These are phyloP conservation scores for Suillus brevipes DNA, from an alignment of 768 basidiomycete species.

Conservation along the genomic window DNA sequence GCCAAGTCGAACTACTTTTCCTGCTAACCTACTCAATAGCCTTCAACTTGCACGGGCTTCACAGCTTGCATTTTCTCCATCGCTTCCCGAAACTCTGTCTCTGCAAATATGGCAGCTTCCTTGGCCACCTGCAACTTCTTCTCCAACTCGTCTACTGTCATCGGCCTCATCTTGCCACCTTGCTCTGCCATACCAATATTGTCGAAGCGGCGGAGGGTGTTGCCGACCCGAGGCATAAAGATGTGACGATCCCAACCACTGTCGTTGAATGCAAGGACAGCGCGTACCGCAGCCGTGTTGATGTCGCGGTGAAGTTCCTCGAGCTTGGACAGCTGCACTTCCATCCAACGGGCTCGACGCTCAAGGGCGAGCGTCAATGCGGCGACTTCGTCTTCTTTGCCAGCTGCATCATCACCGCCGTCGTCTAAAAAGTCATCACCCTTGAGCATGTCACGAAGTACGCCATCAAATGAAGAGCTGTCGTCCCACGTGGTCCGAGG, in stretches of 20 bases:
- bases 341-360: slow-evolving; percentile 92
- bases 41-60: slow-evolving; percentile 46
- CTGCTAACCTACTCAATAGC: slow-evolving; percentile 23
- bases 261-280: slow-evolving; percentile 82
- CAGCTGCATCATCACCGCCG: slow-evolving; percentile 58
- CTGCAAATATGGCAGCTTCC: slow-evolving; percentile 69
- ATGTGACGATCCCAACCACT: slow-evolving; percentile 76
- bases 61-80: slow-evolving; percentile 68
- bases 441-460: slow-evolving; percentile 84
- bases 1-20: background rate
- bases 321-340: slow-evolving; percentile 83
- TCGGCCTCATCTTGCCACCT: slow-evolving; percentile 42
- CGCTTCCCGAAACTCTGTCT: slow-evolving; percentile 70
- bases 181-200: slow-evolving; percentile 56
- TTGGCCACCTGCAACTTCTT: slow-evolving; percentile 69
- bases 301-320: slow-evolving; percentile 90
- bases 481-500: slow-evolving; percentile 91
- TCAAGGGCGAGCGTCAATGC: slow-evolving; percentile 81
- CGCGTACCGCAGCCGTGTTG: slow-evolving; percentile 83
- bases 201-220: slow-evolving; percentile 69
- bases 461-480: slow-evolving; percentile 85
- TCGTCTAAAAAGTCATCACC: slow-evolving; percentile 87
- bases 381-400: slow-evolving; percentile 82
- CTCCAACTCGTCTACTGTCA: slow-evolving; percentile 75
- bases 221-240: slow-evolving; percentile 69